These are phyloP conservation scores for Pleomassaria siparia DNA, from an alignment of 2,329 filamentous ascomycete species.

Conservation along the genomic window DNA sequence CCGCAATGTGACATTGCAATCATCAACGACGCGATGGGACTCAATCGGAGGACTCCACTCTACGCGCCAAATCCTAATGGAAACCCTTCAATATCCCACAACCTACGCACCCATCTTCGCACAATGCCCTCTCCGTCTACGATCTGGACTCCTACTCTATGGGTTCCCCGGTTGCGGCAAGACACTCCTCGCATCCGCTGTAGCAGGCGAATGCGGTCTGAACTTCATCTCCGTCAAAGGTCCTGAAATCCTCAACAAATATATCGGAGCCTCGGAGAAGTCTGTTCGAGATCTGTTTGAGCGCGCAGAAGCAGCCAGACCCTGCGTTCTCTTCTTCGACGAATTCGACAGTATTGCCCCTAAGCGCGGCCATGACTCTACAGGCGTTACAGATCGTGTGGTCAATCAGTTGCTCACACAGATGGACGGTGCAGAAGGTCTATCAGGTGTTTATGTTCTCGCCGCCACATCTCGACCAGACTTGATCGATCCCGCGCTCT, in stretches of 20 bases:
- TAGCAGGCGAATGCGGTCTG: constrained; percentile 95
- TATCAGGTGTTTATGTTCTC: constrained; percentile 93
- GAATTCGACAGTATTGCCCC: constrained; percentile 98
- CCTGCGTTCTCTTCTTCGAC: constrained; percentile 96
- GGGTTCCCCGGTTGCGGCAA: constrained; percentile 97
- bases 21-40: constrained; percentile 87
- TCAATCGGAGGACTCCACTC: constrained; percentile 86
- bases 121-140: constrained; percentile 89
- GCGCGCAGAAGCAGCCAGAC: constrained; percentile 83
- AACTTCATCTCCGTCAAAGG: constrained; percentile 99
- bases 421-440: constrained; percentile 96
- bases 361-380: constrained; percentile 94
- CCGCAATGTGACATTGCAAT: constrained; percentile 90
- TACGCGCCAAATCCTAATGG: constrained; percentile 87
- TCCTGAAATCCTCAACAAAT: constrained; percentile 97
- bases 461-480: constrained; percentile 93
- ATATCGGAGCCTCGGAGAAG: constrained; percentile 97
- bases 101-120: constrained; percentile 98
- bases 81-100: constrained; percentile 95
- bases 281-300: constrained; percentile 94
- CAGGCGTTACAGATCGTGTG: constrained; percentile 96
- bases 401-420: constrained; percentile 98
- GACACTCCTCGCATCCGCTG: constrained; percentile 89
- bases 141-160: constrained; percentile 89
- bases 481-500: constrained; percentile 88